phyloP scores from a whole-genome alignment of 208 protist genomes.

The Phytomonas serpens region DNA sequence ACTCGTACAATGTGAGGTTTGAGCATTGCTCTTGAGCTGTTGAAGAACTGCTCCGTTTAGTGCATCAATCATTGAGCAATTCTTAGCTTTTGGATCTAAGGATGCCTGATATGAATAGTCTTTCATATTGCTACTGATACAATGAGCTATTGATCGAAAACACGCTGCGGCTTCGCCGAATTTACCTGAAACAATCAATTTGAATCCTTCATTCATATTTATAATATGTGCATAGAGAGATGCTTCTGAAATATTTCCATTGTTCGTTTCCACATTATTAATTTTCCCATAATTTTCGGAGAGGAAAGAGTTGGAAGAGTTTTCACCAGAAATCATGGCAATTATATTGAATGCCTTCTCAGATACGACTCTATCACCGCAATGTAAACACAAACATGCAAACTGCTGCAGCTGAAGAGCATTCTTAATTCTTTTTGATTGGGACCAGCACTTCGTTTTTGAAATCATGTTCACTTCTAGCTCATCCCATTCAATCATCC shows the following conservation, averaged over 20 bases:
- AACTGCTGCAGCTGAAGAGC: slow-evolving; percentile 21
- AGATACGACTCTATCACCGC: slow-evolving; percentile 32
- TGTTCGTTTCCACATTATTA: background rate
- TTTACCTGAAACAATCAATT: slow-evolving; percentile 28
- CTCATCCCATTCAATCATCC: slow-evolving; percentile 29
- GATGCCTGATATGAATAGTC: background rate
- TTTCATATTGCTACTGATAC: slow-evolving; percentile 2
- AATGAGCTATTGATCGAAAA: slow-evolving; percentile 24
- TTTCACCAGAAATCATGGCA: slow-evolving; percentile 8
- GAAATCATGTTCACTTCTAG: background rate
- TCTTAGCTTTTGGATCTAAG: background rate
- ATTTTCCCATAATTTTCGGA: background rate
- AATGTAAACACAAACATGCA: slow-evolving; percentile 29
- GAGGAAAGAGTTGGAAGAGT: background rate
- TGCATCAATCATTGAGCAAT: background rate
- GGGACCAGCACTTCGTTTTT: background rate
- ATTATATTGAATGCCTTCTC: slow-evolving; percentile 27
- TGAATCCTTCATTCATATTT: slow-evolving; percentile 30
- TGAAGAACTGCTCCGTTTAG: slow-evolving; percentile 25
- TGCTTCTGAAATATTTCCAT: slow-evolving; percentile 7
- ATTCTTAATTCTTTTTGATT: background rate
- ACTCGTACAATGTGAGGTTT: slow-evolving; percentile 52
- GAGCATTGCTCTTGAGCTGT: slow-evolving; percentile 37
- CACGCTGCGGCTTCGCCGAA: slow-evolving; percentile 28
- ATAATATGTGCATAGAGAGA: slow-evolving; percentile 23